A percentile compares a stretch with the other conserved stretches of the same genome.
These are phyloP conservation scores for Nannizziopsis barbatae DNA, from an alignment of 2,329 filamentous ascomycete genomes.

Conservation along the genomic window DNA sequence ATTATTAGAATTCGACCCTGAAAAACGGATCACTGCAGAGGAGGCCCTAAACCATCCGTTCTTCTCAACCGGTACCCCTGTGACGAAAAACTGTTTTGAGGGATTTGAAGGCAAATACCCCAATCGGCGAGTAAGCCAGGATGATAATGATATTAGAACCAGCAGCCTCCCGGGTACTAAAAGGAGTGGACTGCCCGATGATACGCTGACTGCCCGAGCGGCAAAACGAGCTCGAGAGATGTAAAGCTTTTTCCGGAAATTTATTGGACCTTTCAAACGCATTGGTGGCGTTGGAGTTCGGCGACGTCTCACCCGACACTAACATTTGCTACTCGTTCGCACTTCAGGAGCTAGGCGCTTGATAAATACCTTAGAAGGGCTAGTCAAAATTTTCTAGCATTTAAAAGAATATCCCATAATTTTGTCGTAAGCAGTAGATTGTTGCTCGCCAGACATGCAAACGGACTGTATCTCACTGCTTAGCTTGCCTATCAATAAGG, in stretches of 20 bases:
- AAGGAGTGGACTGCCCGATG: conserved; percentile 72
- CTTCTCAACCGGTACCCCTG: conserved; percentile 59
- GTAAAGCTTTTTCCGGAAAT: conserved; percentile 11
- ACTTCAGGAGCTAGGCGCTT: no score
- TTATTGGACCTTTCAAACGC: no score
- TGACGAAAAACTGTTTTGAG: conserved; percentile 80
- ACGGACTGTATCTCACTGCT: no score
- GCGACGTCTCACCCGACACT: no score
- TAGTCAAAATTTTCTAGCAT: no score
- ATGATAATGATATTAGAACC: conserved; percentile 92
- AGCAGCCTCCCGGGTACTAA: conserved; percentile 85
- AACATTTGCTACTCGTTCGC: no score
- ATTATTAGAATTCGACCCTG: conserved; percentile 84
- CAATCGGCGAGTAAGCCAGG: conserved; percentile 76
- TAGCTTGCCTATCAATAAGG: no score
- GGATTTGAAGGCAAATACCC: conserved; percentile 83
- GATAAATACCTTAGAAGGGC: no score
- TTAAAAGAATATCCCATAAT: no score
- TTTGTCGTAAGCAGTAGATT: no score
- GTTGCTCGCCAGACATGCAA: no score
- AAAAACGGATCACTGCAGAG: conserved; percentile 74
- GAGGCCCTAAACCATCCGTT: conserved; percentile 85
- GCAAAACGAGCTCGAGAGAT: conserved; percentile 45
- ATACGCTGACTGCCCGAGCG: conserved; percentile 51
- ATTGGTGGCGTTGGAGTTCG: no score